phyloP scores from a whole-genome alignment of 768 basidiomycete genomes.

The Tricholoma flavovirens region DNA sequence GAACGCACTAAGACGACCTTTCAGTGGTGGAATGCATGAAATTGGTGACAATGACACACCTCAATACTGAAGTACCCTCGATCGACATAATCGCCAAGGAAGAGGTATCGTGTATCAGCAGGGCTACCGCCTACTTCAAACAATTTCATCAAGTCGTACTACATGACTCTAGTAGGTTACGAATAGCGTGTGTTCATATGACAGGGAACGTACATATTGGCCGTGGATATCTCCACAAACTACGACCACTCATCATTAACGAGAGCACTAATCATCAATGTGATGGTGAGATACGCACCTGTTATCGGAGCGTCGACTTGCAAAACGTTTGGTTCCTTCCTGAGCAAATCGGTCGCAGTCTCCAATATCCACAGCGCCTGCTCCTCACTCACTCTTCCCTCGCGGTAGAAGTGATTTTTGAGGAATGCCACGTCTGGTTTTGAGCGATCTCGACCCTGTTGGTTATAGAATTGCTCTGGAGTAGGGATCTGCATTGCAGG shows the following conservation, averaged over 20 bases:
- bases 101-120: slow-evolving; percentile 89
- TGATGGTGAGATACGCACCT: slow-evolving; percentile 43
- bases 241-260: slow-evolving; percentile 21
- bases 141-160: slow-evolving; percentile 94
- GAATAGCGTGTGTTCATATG: neutral
- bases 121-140: slow-evolving; percentile 93
- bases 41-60: slow-evolving; percentile 33
- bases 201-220: slow-evolving; percentile 76
- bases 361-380: slow-evolving; percentile 93
- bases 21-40: slow-evolving; percentile 5
- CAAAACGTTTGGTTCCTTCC: slow-evolving; percentile 83
- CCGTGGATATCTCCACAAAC: slow-evolving; percentile 99
- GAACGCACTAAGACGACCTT: slow-evolving; percentile 68
- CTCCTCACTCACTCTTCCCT: slow-evolving; percentile 89
- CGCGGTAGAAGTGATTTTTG: slow-evolving; percentile 98
- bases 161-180: slow-evolving; percentile 5
- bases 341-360: slow-evolving; percentile 78
- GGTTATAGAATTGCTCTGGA: slow-evolving; percentile 88
- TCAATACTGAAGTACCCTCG: slow-evolving; percentile 93
- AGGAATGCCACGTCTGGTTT: slow-evolving; percentile 96
- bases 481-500: slow-evolving; percentile 93
- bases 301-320: slow-evolving; percentile 97
- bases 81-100: slow-evolving; percentile 91
- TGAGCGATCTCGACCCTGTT: slow-evolving; percentile 61
- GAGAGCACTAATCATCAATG: neutral